Evolutionary conservation across 2,329 filamentous ascomycete genomes (phyloP), one percentile per base, ranked within the genome.

Genomic region (Sporothrix mexicana): DNA sequence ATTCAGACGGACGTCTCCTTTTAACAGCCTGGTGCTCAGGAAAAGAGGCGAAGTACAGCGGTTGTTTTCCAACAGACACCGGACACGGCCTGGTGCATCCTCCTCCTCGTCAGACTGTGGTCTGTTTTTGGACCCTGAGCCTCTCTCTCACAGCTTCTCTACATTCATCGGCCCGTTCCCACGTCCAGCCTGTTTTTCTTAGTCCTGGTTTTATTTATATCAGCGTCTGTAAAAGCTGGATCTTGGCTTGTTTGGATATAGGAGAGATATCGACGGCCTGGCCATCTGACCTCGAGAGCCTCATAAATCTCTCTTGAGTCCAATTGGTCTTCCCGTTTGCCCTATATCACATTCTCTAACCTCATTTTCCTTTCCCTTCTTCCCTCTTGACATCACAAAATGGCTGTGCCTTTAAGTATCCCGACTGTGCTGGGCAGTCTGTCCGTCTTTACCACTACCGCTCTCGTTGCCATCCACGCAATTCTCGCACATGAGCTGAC

Each of bases 391-490:
- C 41, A 23, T 57, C 47, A 30, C 41, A 13, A 30, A 64, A 85
- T 85, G 82, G 75, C 77, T 62, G 75, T 82, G 49, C 78, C 79
- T 72, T 79, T 76, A 36, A 69, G 78, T 43, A 77, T 84, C 47
- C 79, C 80, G n/a, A 78, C 78, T 51, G 78, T 77, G 71, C 76
- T 84, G 72, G 84, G 83, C 71, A 72, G 77, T 25, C 59, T 81
- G 53, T 81, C 84, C 30, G 75, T 80, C 15, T 76, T 83, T 20
- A 79, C 83, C 10, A 85, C 84, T 3, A 76, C 80, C 4, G 80
- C 82, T 15, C 78, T 82, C 13, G 69, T 85, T 30, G 80, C 80
- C 53, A 77, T 86, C 30, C 80, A 85, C 45, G 78, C 82, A 45
- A 78, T 85, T 59, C 78, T 85, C 47, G 83, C 83, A 20, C 77